Conservation (phyloP, 2,329 filamentous ascomycete genomes). For the Elsinoe necatrix region DNA sequence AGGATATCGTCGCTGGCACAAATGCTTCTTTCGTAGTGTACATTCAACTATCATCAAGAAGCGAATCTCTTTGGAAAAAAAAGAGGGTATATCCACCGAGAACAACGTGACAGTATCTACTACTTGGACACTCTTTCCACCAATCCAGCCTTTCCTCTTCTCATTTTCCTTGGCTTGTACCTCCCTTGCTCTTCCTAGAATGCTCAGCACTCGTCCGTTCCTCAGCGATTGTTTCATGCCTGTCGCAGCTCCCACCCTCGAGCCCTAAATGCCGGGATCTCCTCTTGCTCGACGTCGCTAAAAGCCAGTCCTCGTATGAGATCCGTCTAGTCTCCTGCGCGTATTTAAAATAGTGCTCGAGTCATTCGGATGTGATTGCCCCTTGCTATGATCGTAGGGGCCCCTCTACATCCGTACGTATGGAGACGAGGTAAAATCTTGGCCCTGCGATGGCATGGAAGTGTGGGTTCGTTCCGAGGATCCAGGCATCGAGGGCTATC, state of each 20-base stretch:
- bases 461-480: not conserved
- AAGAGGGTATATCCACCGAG: slow-evolving; percentile 14
- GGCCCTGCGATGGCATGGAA: too few species aligned
- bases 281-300: not conserved
- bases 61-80: slow-evolving; percentile 3
- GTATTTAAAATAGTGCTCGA: not conserved
- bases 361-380: too few species aligned
- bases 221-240: not conserved
- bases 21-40: not conserved
- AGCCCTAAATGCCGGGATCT: not conserved
- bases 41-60: not conserved
- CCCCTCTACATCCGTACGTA: too few species aligned
- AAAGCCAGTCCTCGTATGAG: not conserved
- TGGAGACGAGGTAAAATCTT: too few species aligned
- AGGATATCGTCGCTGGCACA: too few species aligned
- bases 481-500: not conserved
- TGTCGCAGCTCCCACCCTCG: not conserved
- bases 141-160: not conserved
- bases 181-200: not conserved
- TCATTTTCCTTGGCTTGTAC: not conserved
- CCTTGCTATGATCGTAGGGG: too few species aligned
- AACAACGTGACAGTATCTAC: not conserved
- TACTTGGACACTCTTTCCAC: not conserved
- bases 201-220: not conserved
- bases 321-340: not conserved